A percentile compares a stretch with the other conserved stretches of the same genome.
Conservation (phyloP, 2,329 filamentous ascomycete genomes). For the Fusarium sp. region DNA sequence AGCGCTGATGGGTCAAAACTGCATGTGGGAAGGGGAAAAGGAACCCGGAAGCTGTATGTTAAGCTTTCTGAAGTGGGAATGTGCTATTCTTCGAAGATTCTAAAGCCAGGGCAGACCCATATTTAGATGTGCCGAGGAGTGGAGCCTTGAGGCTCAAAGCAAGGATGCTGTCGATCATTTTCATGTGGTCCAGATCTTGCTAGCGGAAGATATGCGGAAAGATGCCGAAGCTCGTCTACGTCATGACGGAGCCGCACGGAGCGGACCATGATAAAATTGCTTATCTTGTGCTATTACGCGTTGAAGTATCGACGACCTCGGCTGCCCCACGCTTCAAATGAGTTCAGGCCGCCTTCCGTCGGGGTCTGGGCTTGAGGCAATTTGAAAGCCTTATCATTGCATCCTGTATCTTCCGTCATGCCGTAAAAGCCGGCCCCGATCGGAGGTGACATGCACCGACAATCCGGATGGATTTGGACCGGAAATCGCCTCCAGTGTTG, state of each 20-base stretch:
- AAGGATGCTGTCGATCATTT: not conserved
- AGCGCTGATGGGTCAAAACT: accelerated
- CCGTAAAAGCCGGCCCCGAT: not conserved
- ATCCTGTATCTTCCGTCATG: not conserved
- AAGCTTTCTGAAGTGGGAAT: not conserved
- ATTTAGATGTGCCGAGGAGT: not conserved
- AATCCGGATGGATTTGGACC: not conserved
- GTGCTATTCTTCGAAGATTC: conserved; percentile 18
- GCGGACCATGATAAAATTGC: not conserved
- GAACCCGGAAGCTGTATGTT: not conserved
- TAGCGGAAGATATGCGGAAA: not conserved
- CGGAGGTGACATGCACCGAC: not conserved
- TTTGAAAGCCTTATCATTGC: not conserved
- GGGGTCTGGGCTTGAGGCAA: not conserved
- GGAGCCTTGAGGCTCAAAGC: not conserved
- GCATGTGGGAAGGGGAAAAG: accelerated
- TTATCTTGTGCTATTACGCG: no score
- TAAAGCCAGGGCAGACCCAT: not conserved
- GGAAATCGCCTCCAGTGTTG: not conserved
- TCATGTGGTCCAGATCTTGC: not conserved
- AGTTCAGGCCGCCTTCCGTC: not conserved
- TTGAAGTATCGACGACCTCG: not conserved
- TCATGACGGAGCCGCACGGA: not conserved
- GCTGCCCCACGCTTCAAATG: not conserved
- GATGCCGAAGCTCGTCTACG: accelerated